A percentile compares a stretch with the other conserved stretches of the same genome.
Conservation (phyloP, 192 early-diverging fungal species). For the Backusella circina region DNA sequence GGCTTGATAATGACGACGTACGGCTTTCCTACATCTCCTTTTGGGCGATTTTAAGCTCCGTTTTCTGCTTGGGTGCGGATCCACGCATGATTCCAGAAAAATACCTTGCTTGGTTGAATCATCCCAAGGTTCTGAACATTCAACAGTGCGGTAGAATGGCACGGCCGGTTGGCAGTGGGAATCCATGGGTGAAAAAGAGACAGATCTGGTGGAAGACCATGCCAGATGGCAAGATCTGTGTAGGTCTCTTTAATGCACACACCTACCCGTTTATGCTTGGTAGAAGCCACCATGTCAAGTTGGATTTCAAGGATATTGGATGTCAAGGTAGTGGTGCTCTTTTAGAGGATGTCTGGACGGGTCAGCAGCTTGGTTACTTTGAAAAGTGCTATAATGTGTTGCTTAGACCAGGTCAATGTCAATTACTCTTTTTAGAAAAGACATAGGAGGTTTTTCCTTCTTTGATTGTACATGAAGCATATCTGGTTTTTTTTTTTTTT, state of each 20-base stretch:
- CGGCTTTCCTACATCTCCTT: constrained; percentile 24
- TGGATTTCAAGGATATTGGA: constrained; percentile 18
- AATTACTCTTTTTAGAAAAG: background rate
- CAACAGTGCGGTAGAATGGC: constrained; percentile 30
- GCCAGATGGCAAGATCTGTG: constrained; percentile 15
- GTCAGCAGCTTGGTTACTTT: background rate
- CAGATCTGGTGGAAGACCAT: constrained; percentile 31
- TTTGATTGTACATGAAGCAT: background rate
- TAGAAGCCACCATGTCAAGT: background rate
- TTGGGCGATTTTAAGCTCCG: constrained; percentile 28
- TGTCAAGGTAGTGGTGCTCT: background rate
- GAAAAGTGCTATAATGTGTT: background rate
- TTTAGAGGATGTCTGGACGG: constrained; percentile 29
- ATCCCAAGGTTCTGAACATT: constrained; percentile 19
- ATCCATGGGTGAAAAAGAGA: constrained; percentile 16
- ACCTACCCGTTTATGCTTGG: constrained; percentile 16
- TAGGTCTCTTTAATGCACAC: constrained; percentile 27
- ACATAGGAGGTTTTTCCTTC: background rate
- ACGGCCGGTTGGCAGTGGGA: constrained; percentile 9
- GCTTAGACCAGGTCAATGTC: constrained; percentile 20
- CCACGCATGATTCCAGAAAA: constrained; percentile 27
- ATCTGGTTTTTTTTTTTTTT: background rate
- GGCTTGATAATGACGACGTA: constrained; percentile 21
- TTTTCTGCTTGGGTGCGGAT: constrained; percentile 29
- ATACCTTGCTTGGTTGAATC: constrained; percentile 17